Conservation (phyloP, 495 filamentous ascomycete genomes). For the Endocarpon pusillum region DNA sequence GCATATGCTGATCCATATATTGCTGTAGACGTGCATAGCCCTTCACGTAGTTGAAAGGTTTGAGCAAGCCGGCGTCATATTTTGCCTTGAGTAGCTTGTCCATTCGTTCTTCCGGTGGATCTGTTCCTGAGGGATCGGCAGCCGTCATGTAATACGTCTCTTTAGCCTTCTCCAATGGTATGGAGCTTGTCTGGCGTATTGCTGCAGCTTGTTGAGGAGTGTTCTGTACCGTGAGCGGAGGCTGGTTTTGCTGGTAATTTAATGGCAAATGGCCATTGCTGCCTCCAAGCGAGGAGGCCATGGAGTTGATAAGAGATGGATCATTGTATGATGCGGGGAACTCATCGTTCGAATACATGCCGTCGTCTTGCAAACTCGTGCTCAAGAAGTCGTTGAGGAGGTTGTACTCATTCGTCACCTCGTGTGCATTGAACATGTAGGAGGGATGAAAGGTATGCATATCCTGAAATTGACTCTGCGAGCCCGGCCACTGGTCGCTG, state of each 20-base stretch:
- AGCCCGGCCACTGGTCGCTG: conserved; percentile 49
- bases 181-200: conserved; percentile 37
- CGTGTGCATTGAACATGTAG: conserved; percentile 88
- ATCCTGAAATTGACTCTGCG: conserved; percentile 72
- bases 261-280: conserved; percentile 18
- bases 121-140: conserved; percentile 82
- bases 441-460: conserved; percentile 88
- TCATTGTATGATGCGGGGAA: conserved; percentile 37
- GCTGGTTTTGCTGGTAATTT: conserved; percentile 18
- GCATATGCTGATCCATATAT: conserved; percentile 82
- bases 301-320: conserved; percentile 33
- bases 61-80: conserved; percentile 81
- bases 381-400: conserved; percentile 90
- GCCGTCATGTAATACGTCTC: conserved; percentile 93
- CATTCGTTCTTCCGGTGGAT: conserved; percentile 86
- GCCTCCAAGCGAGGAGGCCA: conserved; percentile 21
- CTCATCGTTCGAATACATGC: conserved; percentile 45
- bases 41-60: conserved; percentile 95
- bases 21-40: conserved; percentile 75
- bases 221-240: conserved; percentile 20
- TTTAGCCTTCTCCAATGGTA: conserved; percentile 62
- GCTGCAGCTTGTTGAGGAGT: conserved; percentile 34
- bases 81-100: conserved; percentile 88
- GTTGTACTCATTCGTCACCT: conserved; percentile 91
- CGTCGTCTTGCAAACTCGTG: conserved; percentile 70